A percentile compares a stretch with the other conserved stretches of the same genome.
These are phyloP conservation scores for Oryza coarctata DNA, from an alignment of 176 grass and related monocot genomes.

Conservation along the genomic window DNA sequence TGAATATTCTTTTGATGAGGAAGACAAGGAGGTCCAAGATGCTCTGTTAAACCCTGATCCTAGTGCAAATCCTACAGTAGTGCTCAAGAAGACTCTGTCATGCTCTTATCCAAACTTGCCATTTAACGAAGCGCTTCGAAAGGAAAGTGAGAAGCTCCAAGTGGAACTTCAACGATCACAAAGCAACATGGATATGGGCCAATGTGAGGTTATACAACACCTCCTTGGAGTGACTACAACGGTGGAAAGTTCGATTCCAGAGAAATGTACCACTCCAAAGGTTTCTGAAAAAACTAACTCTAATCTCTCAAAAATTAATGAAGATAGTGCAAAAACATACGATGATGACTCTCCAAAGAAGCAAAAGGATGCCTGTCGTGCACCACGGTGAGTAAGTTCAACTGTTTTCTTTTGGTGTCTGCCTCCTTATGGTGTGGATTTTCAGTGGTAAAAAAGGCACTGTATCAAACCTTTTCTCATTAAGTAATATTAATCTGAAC, in stretches of 20 bases:
- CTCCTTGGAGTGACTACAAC: conserved; percentile 84
- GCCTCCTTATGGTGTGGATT: conserved; percentile 8
- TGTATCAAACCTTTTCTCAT: background rate
- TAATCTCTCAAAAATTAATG: conserved; percentile 33
- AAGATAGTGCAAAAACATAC: conserved; percentile 31
- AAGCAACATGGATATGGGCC: conserved; percentile 70
- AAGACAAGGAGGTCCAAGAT: conserved; percentile 90
- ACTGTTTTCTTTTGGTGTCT: background rate
- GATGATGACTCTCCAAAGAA: conserved; percentile 41
- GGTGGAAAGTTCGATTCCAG: conserved; percentile 57
- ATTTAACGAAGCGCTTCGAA: conserved; percentile 77
- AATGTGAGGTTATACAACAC: conserved; percentile 89
- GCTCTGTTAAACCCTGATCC: conserved; percentile 74
- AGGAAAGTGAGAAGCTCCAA: conserved; percentile 96
- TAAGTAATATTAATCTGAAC: background rate
- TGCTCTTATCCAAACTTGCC: conserved; percentile 93
- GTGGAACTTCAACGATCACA: conserved; percentile 91
- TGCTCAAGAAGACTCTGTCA: conserved; percentile 89
- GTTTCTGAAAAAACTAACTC: conserved; percentile 43
- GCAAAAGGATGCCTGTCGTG: conserved; percentile 34
- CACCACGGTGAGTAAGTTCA: conserved; percentile 42
- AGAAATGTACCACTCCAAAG: conserved; percentile 46
- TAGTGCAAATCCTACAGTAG: conserved; percentile 50
- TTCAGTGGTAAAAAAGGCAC: background rate
- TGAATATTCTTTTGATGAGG: conserved; percentile 95